Percentiles rank a stretch among this genome's conserved stretches.
Evolutionary conservation across 306 rosid species (phyloP).

Genomic region (Cucumis hystrix): DNA sequence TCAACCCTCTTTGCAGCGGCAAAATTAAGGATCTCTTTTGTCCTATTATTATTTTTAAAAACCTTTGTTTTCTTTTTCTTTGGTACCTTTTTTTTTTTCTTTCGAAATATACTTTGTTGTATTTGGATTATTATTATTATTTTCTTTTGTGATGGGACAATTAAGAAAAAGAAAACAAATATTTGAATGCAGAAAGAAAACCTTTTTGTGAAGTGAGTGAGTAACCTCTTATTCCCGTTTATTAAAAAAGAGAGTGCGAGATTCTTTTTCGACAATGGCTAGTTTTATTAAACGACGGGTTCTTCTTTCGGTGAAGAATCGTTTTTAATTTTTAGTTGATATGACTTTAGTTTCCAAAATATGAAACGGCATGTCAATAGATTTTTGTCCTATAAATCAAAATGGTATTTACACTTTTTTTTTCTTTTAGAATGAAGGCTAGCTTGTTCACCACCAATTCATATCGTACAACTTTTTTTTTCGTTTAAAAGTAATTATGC

Average conservation of each 20-base stretch:
- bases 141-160: background rate
- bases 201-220: background rate
- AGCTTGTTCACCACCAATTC: background rate
- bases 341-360: background rate
- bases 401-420: background rate
- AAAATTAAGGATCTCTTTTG: slow-evolving; percentile 2
- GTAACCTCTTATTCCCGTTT: background rate
- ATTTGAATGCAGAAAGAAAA: background rate
- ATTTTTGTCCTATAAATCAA: background rate
- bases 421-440: background rate
- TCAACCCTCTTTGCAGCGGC: slow-evolving; percentile 1
- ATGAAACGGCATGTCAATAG: background rate
- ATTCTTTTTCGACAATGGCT: background rate
- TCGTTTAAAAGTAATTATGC: background rate
- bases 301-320: background rate
- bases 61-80: background rate
- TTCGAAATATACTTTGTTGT: background rate
- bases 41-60: background rate
- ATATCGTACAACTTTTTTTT: background rate
- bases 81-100: background rate
- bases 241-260: background rate
- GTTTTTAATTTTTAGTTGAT: background rate
- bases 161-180: background rate
- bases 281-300: background rate
- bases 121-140: background rate